Conservation (phyloP, 140 eudicot species). For the Ambrosia hybrid region DNA sequence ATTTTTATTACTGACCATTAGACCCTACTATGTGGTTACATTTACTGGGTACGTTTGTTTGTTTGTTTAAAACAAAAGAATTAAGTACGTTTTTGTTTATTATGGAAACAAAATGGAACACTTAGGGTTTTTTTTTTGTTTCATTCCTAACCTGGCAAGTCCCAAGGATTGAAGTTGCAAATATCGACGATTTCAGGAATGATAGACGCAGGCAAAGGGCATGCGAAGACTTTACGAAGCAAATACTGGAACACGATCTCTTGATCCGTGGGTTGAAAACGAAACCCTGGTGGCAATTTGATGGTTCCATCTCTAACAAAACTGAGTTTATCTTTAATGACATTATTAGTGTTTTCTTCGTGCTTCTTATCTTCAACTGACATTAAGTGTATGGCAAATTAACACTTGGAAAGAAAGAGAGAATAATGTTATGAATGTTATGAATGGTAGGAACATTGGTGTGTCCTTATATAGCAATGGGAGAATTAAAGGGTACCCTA, state of each 20-base stretch:
- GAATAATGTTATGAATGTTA: not conserved
- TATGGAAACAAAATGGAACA: not conserved
- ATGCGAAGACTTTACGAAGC: constrained; percentile 50
- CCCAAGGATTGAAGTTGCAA: constrained; percentile 54
- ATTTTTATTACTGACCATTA: too few species aligned
- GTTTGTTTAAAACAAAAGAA: too few species aligned
- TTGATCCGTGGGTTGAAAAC: constrained; percentile 73
- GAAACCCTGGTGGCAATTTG: constrained; percentile 73
- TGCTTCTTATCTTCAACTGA: constrained; percentile 26
- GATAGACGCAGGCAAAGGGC: constrained; percentile 64
- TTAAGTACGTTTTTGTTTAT: not conserved
- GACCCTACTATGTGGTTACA: too few species aligned
- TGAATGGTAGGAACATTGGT: constrained; percentile 35
- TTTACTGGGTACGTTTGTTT: too few species aligned
- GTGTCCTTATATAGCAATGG: constrained; percentile 33
- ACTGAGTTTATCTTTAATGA: constrained; percentile 34
- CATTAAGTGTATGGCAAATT: constrained; percentile 16
- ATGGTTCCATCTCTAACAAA: constrained; percentile 40
- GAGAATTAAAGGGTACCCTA: constrained; percentile 25
- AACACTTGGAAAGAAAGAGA: constrained; percentile 19
- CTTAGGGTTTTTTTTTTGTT: not conserved
- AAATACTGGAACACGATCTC: constrained; percentile 71
- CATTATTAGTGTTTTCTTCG: constrained; percentile 20
- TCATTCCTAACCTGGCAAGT: constrained; percentile 56
- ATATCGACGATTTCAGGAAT: constrained; percentile 55